Evolutionary conservation across 129 eudicot genomes (phyloP).

Genomic region (Escallonia rubra): DNA sequence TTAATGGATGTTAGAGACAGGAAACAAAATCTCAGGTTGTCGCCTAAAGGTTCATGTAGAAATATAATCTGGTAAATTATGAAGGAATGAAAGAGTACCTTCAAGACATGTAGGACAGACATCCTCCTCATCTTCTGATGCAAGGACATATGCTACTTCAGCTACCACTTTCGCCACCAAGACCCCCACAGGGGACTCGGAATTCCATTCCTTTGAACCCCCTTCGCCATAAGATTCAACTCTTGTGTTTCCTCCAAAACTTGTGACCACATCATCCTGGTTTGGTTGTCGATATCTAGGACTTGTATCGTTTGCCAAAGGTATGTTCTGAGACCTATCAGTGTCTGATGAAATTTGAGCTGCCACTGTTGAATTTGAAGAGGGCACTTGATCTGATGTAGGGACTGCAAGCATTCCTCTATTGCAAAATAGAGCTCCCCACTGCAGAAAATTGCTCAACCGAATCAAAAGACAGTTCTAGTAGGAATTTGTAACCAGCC

Average conservation of each 20-base stretch:
- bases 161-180: background rate
- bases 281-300: background rate
- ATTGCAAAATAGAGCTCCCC: conserved; percentile 1
- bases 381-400: conserved; percentile 2
- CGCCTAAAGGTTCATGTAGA: background rate
- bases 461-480: background rate
- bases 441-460: conserved; percentile 7
- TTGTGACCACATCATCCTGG: background rate
- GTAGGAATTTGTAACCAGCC: too few relatives aligned
- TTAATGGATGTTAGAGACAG: background rate
- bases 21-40: too few relatives aligned
- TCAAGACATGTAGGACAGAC: conserved; percentile 53
- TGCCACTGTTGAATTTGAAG: background rate
- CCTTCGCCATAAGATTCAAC: too few relatives aligned
- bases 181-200: conserved; percentile 6
- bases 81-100: conserved; percentile 16
- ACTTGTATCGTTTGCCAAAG: background rate
- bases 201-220: background rate
- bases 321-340: background rate
- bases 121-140: conserved; percentile 22
- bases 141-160: background rate
- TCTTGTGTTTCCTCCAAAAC: background rate
- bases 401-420: background rate
- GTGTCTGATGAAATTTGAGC: conserved; percentile 1
- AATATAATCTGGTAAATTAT: background rate